Percentiles rank a stretch among this genome's conserved stretches.
These are phyloP conservation scores for Jaltomata sinuosa DNA, from an alignment of 257 asterid species.

Conservation along the genomic window DNA sequence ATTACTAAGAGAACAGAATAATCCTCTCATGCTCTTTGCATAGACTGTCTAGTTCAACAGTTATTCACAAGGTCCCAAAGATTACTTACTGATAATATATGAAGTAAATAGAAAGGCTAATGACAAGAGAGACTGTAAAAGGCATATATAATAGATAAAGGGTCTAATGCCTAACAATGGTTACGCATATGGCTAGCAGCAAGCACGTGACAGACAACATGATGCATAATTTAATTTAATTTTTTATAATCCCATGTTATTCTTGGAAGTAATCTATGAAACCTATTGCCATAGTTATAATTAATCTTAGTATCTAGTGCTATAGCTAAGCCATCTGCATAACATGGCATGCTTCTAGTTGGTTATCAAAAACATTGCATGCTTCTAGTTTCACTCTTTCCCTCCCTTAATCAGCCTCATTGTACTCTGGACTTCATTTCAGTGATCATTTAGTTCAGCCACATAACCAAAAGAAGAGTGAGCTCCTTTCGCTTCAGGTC, in stretches of 20 bases:
- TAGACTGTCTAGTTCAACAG: background rate
- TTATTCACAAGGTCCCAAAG: background rate
- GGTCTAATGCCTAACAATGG: background rate
- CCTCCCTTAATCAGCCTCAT: background rate
- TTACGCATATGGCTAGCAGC: background rate
- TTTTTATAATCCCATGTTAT: background rate
- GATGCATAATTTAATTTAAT: background rate
- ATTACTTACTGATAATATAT: background rate
- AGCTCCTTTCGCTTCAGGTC: background rate
- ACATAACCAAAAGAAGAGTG: background rate
- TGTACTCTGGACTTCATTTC: background rate
- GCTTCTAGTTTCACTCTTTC: background rate
- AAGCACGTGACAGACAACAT: background rate
- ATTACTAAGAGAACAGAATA: constrained; percentile 2
- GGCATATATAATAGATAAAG: background rate
- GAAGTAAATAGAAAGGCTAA: background rate
- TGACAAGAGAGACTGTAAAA: background rate
- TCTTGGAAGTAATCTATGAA: background rate
- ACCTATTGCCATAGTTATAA: background rate
- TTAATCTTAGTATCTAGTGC: background rate
- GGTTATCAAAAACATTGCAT: background rate
- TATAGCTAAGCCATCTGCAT: background rate
- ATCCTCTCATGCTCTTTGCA: background rate
- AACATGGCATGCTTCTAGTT: background rate
- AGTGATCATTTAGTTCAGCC: background rate